Evolutionary conservation across 768 basidiomycete species (phyloP), one percentile per base, ranked within the genome.

Genomic region (Hygrophoropsis aurantiaca): DNA sequence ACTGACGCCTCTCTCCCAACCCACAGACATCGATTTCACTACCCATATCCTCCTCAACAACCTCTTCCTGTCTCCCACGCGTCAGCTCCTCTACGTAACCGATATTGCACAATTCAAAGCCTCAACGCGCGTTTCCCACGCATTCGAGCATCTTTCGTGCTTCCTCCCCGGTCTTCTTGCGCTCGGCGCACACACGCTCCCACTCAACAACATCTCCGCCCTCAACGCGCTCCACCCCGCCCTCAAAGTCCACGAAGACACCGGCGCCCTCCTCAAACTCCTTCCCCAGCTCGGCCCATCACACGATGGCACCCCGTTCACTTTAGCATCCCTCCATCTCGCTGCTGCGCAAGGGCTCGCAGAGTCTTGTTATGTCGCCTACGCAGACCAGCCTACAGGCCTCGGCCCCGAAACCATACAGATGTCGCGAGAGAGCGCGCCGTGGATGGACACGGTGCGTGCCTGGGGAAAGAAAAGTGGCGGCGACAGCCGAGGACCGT

Each of bases 301-400:
- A n/a, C n/a, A n/a, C n/a, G n/a, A n/a, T n/a, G n/a, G 9, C 66
- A 58, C 2, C 67, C 84, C 9, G 58, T 67, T 11, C 61, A 58
- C 9, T 78, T 79, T 53, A 72, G 80, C 51, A 72, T 85, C n/a
- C n/a, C 59, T 85, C 23, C 86, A 89, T 58, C 67, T 80, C 44
- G 89, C 85, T 82, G 87, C 83, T 3, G 88, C 87, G 2, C 77
- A 87, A 58, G 87, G 87, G 15, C 70, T 90, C 20, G 82, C 84
- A 25, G 77, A 85, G 58, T 84, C 75, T 11, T 90, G 87, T 59
- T 88, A 79, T 68, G 57, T 82, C 21, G 75, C 79, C 40, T 90
- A 89, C 57, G 84, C 82, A 1, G 87, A 90, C 58, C 79, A 84
- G 58, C 75, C 80, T 5, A 73, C 78, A 3, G 87, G 88, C 3